Evolutionary conservation across 306 rosid genomes (phyloP).

Genomic region (Citrullus colocynthis): DNA sequence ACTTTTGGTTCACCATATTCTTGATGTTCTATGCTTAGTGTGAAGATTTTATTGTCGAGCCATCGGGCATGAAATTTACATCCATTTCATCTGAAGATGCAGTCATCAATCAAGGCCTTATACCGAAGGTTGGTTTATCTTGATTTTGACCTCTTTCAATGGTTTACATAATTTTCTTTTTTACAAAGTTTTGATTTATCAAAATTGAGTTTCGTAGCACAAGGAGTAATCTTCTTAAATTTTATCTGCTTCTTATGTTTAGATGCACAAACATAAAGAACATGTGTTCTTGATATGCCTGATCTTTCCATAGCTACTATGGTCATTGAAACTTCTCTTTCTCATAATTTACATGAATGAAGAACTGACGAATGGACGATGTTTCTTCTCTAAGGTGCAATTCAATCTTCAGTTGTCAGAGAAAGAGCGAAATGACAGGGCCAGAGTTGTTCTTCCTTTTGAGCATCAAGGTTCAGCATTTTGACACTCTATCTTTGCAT

Average conservation of each 20-base stretch:
- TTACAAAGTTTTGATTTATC: neutral
- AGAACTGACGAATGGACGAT: neutral
- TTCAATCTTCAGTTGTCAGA: constrained; percentile 82
- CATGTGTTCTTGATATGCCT: neutral
- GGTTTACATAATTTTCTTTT: neutral
- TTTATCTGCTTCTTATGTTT: neutral
- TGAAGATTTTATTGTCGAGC: constrained; percentile 54
- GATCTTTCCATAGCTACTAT: neutral
- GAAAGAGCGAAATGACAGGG: constrained; percentile 79
- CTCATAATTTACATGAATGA: neutral
- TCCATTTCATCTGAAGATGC: constrained; percentile 40
- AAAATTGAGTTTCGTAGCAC: neutral
- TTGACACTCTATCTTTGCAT: neutral
- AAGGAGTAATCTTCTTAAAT: neutral
- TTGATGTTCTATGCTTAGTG: constrained; percentile 23
- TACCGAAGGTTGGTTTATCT: constrained; percentile 63
- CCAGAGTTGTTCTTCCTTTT: constrained; percentile 85
- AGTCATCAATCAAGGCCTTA: constrained; percentile 32
- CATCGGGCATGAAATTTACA: constrained; percentile 37
- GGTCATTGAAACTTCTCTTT: neutral
- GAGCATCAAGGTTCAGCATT: constrained; percentile 68
- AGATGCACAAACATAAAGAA: neutral
- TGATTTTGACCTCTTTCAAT: neutral
- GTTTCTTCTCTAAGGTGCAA: constrained; percentile 45
- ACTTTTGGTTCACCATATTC: constrained; percentile 1